Evolutionary conservation across 2,329 filamentous ascomycete genomes (phyloP).

Genomic region (Colletotrichum destructivum): DNA sequence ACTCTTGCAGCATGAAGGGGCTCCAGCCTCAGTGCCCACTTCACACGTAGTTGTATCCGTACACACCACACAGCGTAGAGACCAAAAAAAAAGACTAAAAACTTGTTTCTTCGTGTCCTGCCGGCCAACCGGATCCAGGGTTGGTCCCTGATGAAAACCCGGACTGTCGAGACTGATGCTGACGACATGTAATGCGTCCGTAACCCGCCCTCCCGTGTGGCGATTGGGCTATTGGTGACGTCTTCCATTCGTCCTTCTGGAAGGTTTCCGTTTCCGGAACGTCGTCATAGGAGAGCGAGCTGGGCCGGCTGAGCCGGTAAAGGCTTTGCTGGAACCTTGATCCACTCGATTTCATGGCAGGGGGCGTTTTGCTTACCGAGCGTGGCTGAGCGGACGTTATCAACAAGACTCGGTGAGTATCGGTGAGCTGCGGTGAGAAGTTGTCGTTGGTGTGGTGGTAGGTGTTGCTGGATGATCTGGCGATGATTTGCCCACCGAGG

Average conservation of each 20-base stretch:
- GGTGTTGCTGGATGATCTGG: background rate
- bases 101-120: background rate
- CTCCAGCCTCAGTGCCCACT: background rate
- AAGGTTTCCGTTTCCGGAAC: constrained; percentile 16
- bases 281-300: background rate
- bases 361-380: background rate
- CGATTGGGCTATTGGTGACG: constrained; percentile 2
- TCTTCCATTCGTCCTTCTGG: constrained; percentile 9
- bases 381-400: background rate
- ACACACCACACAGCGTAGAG: no score
- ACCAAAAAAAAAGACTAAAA: background rate
- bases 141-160: background rate
- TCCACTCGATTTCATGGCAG: background rate
- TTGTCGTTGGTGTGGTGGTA: background rate
- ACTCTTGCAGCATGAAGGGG: background rate
- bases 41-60: background rate
- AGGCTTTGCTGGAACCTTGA: background rate
- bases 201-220: background rate
- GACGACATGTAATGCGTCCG: background rate
- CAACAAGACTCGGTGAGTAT: background rate
- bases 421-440: background rate
- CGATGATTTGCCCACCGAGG: background rate
- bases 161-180: no score
- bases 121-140: background rate
- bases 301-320: background rate